Percentiles rank a stretch among this genome's conserved stretches.
Conservation (phyloP, 2,329 filamentous ascomycete species). For the Botryosphaeria dothidea region DNA sequence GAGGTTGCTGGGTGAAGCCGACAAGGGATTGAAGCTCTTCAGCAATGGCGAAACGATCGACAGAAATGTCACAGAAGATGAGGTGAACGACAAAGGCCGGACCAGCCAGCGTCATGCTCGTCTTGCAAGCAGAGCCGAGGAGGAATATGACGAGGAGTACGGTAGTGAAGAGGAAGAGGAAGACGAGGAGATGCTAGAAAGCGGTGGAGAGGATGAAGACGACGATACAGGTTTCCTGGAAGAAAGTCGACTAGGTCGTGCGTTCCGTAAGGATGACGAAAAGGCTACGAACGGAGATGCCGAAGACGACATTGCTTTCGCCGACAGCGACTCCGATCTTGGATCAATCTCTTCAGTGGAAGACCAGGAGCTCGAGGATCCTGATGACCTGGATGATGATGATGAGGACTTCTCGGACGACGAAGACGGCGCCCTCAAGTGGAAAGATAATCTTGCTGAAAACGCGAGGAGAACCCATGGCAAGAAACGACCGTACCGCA, state of each 20-base stretch:
- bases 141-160: slow-evolving; percentile 51
- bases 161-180: slow-evolving; percentile 54
- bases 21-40: slow-evolving; percentile 84
- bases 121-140: slow-evolving; percentile 49
- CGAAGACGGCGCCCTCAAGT: slow-evolving; percentile 72
- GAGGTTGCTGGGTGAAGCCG: slow-evolving; percentile 76
- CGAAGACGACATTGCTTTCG: slow-evolving; percentile 77
- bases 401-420: slow-evolving; percentile 58
- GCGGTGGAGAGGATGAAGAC: slow-evolving; percentile 51
- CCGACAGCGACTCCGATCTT: slow-evolving; percentile 94
- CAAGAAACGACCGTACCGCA: slow-evolving; percentile 70
- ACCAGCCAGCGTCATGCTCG: slow-evolving; percentile 55
- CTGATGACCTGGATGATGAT: slow-evolving; percentile 50
- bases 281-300: slow-evolving; percentile 32
- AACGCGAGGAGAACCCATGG: slow-evolving; percentile 73
- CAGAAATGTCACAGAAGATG: slow-evolving; percentile 51
- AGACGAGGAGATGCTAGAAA: slow-evolving; percentile 47
- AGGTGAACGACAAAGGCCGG: slow-evolving; percentile 60
- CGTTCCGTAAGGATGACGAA: slow-evolving; percentile 58
- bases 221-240: slow-evolving; percentile 53
- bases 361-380: slow-evolving; percentile 56
- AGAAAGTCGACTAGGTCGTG: slow-evolving; percentile 46
- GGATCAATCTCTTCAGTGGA: slow-evolving; percentile 75
- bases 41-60: slow-evolving; percentile 71
- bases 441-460: slow-evolving; percentile 85